Evolutionary conservation across 441 rosid genomes (phyloP).

Genomic region (Pelargonium citronellum): DNA sequence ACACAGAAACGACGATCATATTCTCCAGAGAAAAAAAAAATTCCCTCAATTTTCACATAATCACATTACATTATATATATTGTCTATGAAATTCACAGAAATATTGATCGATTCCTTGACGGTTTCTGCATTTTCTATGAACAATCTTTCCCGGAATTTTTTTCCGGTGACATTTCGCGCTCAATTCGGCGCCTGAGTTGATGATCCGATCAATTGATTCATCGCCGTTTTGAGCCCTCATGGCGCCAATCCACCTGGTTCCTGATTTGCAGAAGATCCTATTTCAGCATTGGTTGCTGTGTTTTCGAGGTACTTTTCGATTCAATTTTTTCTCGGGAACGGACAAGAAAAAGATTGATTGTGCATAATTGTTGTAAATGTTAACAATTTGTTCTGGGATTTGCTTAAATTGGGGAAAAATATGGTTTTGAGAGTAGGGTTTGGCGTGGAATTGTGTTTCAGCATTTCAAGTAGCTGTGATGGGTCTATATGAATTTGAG

Average conservation of each 20-base stretch:
- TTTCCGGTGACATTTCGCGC: background rate
- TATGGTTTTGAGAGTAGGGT: constrained; percentile 16
- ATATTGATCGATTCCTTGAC: background rate
- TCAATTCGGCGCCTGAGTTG: background rate
- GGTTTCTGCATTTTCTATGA: background rate
- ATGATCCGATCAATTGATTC: background rate
- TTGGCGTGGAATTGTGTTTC: constrained; percentile 17
- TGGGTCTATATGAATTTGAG: constrained; percentile 19
- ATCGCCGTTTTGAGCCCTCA: background rate
- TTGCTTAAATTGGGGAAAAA: constrained; percentile 8
- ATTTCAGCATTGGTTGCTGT: background rate
- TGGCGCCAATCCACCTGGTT: background rate
- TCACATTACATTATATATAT: too few relatives aligned
- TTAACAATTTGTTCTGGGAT: background rate
- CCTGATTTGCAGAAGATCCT: background rate
- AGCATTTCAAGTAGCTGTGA: constrained; percentile 12
- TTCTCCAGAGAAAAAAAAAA: too few relatives aligned
- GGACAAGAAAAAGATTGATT: background rate
- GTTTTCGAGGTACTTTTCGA: background rate
- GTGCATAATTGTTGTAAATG: background rate
- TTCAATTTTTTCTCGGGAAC: too few relatives aligned
- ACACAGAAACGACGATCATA: background rate
- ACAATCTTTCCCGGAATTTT: background rate
- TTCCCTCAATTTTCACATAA: background rate
- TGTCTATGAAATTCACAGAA: background rate